Conservation (phyloP, 1,284 basidiomycete species). For the Apiotrichum gamsii region DNA sequence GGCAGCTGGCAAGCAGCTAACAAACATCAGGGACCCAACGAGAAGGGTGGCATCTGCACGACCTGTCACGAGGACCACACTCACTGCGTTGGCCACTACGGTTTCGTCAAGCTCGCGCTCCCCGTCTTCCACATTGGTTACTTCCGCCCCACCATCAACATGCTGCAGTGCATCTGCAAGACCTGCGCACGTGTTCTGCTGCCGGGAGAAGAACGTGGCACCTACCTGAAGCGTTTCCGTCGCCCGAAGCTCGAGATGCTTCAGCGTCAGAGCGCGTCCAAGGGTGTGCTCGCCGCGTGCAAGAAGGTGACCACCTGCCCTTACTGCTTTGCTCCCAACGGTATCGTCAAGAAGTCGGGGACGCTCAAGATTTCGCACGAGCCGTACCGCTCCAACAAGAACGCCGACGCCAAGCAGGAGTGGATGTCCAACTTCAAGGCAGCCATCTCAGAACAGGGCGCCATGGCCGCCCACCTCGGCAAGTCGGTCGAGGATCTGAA, state of each 20-base stretch:
- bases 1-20: not conserved
- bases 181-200: conserved; percentile 92
- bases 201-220: conserved; percentile 76
- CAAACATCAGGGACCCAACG: conserved; percentile 75
- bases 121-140: conserved; percentile 98
- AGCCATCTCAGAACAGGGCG: conserved; percentile 81
- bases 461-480: conserved; percentile 75
- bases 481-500: conserved; percentile 93
- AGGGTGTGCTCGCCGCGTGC: conserved; percentile 81
- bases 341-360: conserved; percentile 93
- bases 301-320: conserved; percentile 90
- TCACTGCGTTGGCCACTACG: conserved; percentile 96
- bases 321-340: conserved; percentile 88
- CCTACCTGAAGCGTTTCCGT: conserved; percentile 82
- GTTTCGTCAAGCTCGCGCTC: conserved; percentile 90
- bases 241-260: conserved; percentile 88
- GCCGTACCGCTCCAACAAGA: conserved; percentile 94
- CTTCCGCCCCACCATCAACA: conserved; percentile 89
- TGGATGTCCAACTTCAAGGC: conserved; percentile 80
- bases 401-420: conserved; percentile 76
- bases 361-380: conserved; percentile 95
- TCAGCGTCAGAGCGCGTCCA: conserved; percentile 75
- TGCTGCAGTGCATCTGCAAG: conserved; percentile 97
- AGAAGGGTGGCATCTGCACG: conserved; percentile 86
- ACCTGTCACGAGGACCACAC: conserved; percentile 89